Percentiles rank a stretch among this genome's conserved stretches.
phyloP scores from a whole-genome alignment of 768 basidiomycete species.

The Tricholoma flavovirens region DNA sequence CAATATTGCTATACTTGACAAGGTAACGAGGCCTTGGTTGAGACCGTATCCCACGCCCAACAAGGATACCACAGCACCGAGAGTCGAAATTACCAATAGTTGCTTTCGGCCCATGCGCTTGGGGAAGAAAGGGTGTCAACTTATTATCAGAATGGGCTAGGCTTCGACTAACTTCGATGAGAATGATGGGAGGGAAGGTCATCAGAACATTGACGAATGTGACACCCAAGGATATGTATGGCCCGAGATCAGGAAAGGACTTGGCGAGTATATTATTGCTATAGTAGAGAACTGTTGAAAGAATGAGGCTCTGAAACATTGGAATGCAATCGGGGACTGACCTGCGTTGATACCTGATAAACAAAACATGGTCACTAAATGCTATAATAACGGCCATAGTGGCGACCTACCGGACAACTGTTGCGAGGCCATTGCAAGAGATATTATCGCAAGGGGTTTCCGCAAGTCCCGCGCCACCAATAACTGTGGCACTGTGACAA shows the following conservation, averaged over 20 bases:
- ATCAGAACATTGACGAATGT: conserved; percentile 78
- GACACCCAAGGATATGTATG: conserved; percentile 80
- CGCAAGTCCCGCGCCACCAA: conserved; percentile 48
- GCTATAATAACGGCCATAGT: neutral
- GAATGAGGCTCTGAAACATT: neutral
- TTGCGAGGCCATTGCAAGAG: conserved; percentile 69
- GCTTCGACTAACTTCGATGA: conserved; percentile 65
- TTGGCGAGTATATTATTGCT: conserved; percentile 83
- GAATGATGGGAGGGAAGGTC: conserved; percentile 81
- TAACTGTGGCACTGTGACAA: conserved; percentile 49
- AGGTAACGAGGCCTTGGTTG: conserved; percentile 47
- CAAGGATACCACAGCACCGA: conserved; percentile 62
- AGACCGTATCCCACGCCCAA: conserved; percentile 66
- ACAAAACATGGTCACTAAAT: neutral
- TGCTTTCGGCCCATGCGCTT: conserved; percentile 71
- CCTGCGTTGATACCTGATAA: conserved; percentile 69
- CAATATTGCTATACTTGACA: conserved; percentile 71
- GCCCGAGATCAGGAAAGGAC: conserved; percentile 71
- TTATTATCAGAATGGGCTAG: neutral
- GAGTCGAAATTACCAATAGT: conserved; percentile 61
- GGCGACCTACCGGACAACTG: conserved; percentile 63
- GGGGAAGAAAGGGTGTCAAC: neutral
- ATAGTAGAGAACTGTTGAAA: conserved; percentile 74
- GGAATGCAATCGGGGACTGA: conserved; percentile 16
- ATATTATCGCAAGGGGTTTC: conserved; percentile 58